These are phyloP conservation scores for Plasmodium inui DNA, from an alignment of 169 alveolate genomes.

Conservation along the genomic window DNA sequence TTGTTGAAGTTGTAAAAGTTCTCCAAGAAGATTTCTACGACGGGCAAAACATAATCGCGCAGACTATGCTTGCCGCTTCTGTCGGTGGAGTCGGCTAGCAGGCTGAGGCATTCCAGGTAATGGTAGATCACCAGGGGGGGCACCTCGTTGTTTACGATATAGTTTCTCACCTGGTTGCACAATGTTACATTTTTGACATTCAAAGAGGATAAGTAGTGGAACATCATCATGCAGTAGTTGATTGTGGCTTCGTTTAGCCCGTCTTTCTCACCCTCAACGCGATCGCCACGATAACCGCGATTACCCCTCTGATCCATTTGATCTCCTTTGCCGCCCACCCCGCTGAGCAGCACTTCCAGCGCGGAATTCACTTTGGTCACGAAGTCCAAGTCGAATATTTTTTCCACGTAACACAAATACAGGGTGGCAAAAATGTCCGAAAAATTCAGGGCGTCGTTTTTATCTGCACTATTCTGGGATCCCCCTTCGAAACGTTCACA, in stretches of 20 bases:
- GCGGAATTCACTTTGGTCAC: slow-evolving; percentile 19
- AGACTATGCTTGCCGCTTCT: neutral
- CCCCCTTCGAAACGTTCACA: neutral
- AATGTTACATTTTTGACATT: slow-evolving; percentile 39
- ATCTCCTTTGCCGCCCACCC: neutral
- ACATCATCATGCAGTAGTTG: slow-evolving; percentile 33
- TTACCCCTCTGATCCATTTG: neutral
- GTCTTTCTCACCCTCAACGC: neutral
- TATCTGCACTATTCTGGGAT: neutral
- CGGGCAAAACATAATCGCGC: slow-evolving; percentile 10
- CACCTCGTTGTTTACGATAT: slow-evolving; percentile 24
- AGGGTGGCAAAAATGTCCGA: slow-evolving; percentile 33
- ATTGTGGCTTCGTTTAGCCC: slow-evolving; percentile 7
- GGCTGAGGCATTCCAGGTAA: slow-evolving; percentile 47
- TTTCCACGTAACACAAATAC: slow-evolving; percentile 60
- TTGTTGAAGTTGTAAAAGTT: slow-evolving; percentile 40
- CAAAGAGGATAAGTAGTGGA: slow-evolving; percentile 58
- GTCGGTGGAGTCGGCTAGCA: slow-evolving; percentile 13
- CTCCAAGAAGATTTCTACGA: slow-evolving; percentile 32
- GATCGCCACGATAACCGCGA: neutral
- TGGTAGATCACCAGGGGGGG: slow-evolving; percentile 56
- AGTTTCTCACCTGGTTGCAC: slow-evolving; percentile 21
- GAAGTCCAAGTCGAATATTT: slow-evolving; percentile 41
- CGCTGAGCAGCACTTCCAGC: slow-evolving; percentile 21
- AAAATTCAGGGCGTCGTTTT: slow-evolving; percentile 9